These are phyloP conservation scores for Dryas octopetala DNA, from an alignment of 306 rosid species.

Conservation along the genomic window DNA sequence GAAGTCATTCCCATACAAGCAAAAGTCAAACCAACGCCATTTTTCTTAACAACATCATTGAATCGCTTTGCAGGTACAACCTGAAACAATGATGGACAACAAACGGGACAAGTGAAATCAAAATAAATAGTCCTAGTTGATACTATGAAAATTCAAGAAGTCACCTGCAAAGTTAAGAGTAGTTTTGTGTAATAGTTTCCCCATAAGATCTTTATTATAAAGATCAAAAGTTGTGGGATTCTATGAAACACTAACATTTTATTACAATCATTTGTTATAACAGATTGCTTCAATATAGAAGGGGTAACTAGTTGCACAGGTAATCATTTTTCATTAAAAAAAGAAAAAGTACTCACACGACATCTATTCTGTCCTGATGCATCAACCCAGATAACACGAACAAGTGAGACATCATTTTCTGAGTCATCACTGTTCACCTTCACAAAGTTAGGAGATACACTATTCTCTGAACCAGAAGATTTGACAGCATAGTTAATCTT, in stretches of 20 bases:
- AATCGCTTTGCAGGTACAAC: conserved; percentile 75
- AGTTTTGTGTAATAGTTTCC: neutral
- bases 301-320: neutral
- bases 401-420: conserved; percentile 47
- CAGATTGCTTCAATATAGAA: neutral
- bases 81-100: conserved; percentile 46
- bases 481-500: conserved; percentile 38
- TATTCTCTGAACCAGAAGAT: conserved; percentile 27
- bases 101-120: conserved; percentile 9
- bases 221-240: neutral
- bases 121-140: neutral
- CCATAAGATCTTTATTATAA: neutral
- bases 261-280: neutral
- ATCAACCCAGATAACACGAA: conserved; percentile 87
- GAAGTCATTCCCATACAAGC: conserved; percentile 74
- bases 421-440: conserved; percentile 32
- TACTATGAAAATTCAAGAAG: neutral
- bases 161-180: neutral
- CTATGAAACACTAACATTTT: neutral
- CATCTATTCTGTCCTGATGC: conserved; percentile 89
- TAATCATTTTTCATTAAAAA: neutral
- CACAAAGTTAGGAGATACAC: conserved; percentile 25
- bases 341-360: conserved; percentile 57
- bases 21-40: conserved; percentile 70
- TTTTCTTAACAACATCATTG: conserved; percentile 45